These are phyloP conservation scores for Prosopis cineraria DNA, from an alignment of 306 rosid genomes.

Conservation along the genomic window DNA sequence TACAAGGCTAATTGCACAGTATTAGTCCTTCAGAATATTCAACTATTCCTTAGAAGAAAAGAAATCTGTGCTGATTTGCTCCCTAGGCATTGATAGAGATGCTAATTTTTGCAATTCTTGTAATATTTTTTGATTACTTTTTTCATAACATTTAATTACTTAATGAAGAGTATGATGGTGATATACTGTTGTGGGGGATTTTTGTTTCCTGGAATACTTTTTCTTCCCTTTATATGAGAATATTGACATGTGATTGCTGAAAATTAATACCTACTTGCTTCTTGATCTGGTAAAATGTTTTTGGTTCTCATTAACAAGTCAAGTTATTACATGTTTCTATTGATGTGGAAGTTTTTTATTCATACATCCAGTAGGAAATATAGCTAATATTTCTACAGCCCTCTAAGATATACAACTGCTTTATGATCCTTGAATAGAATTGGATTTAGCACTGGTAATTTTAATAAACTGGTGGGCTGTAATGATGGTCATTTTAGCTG, in stretches of 20 bases:
- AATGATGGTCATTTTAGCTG: neutral
- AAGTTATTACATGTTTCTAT: neutral
- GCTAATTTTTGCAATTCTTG: neutral
- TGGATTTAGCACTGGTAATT: neutral
- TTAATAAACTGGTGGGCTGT: neutral
- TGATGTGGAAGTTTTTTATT: neutral
- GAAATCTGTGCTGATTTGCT: neutral
- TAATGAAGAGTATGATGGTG: neutral
- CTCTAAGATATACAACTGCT: neutral
- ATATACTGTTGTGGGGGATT: conserved; percentile 4
- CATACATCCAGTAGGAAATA: neutral
- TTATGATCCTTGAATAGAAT: neutral
- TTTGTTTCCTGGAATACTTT: neutral
- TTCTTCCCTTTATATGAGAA: neutral
- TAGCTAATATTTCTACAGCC: neutral
- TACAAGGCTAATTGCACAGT: neutral
- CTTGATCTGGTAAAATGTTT: neutral
- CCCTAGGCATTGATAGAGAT: conserved; percentile 9
- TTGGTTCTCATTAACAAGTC: neutral
- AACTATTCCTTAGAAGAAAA: conserved; percentile 1
- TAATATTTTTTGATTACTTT: neutral
- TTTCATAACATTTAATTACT: too few relatives aligned
- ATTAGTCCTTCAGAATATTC: neutral
- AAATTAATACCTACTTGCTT: neutral
- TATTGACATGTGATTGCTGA: conserved; percentile 1